These are phyloP conservation scores for Lenzites betulinus DNA, from an alignment of 768 basidiomycete species.

Conservation along the genomic window DNA sequence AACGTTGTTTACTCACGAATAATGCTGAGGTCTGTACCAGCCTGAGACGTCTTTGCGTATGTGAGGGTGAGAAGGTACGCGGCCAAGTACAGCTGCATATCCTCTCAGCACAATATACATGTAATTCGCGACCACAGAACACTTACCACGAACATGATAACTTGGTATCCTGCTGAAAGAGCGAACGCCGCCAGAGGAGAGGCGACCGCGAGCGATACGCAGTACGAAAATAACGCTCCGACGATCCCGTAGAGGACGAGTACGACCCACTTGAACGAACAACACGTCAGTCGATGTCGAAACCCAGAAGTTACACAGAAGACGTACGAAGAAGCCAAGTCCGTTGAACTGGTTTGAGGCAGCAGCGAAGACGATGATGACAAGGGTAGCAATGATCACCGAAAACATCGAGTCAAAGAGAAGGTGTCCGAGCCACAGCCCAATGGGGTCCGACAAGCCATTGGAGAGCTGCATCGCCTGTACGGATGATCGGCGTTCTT, in stretches of 20 bases:
- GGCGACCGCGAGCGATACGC: conserved; percentile 56
- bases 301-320: too few species aligned
- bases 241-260: conserved; percentile 71
- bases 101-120: background rate
- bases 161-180: conserved; percentile 68
- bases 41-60: conserved; percentile 63
- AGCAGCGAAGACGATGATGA: conserved; percentile 60
- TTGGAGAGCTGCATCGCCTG: conserved; percentile 85
- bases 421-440: conserved; percentile 79
- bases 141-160: conserved; percentile 71
- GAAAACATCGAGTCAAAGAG: conserved; percentile 69
- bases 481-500: conserved; percentile 69
- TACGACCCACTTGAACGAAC: conserved; percentile 60
- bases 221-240: conserved; percentile 70
- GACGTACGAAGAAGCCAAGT: conserved; percentile 61
- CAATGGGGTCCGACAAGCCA: conserved; percentile 67
- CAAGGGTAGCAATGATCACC: conserved; percentile 60
- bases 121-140: background rate
- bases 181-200: conserved; percentile 78
- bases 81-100: conserved; percentile 60
- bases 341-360: conserved; percentile 66
- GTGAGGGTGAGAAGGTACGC: conserved; percentile 74
- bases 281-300: background rate
- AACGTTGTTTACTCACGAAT: conserved; percentile 44
- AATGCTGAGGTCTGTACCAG: conserved; percentile 55